A percentile compares a stretch with the other conserved stretches of the same genome.
These are phyloP conservation scores for Stentor coeruleus DNA, from an alignment of 73 alveolate species.

Conservation along the genomic window DNA sequence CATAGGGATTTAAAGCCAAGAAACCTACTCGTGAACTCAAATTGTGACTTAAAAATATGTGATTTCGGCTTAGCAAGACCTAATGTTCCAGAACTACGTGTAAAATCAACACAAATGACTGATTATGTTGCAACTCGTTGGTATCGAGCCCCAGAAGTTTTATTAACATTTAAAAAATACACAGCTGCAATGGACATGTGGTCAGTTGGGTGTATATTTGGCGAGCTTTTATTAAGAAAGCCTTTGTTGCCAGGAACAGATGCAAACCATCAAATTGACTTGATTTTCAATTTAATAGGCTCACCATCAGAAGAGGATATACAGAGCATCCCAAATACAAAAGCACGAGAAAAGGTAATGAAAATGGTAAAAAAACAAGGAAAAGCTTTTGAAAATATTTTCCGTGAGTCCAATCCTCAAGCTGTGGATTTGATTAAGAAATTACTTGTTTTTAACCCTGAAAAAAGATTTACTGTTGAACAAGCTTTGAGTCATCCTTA, in stretches of 20 bases:
- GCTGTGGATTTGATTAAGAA: conserved; percentile 68
- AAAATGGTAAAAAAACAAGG: conserved; percentile 53
- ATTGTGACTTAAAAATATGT: conserved; percentile 90
- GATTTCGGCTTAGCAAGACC: conserved; percentile 92
- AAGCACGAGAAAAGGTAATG: conserved; percentile 35
- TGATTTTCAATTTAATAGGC: conserved; percentile 82
- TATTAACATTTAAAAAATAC: conserved; percentile 54
- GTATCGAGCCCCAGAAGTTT: conserved; percentile 87
- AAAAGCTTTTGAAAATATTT: conserved; percentile 44
- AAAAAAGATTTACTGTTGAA: conserved; percentile 81
- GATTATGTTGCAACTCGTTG: conserved; percentile 83
- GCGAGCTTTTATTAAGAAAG: conserved; percentile 81
- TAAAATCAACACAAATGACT: conserved; percentile 55
- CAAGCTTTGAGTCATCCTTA: conserved; percentile 90
- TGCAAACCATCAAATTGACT: conserved; percentile 70
- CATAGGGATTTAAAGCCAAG: conserved; percentile 93
- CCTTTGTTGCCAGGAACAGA: conserved; percentile 89
- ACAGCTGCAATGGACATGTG: conserved; percentile 72
- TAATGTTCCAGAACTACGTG: conserved; percentile 45
- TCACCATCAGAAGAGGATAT: conserved; percentile 68
- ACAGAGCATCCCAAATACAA: conserved; percentile 44
- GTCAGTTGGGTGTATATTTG: conserved; percentile 94
- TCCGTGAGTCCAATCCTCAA: conserved; percentile 51
- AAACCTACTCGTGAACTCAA: conserved; percentile 79
- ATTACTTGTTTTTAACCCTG: conserved; percentile 76